These are phyloP conservation scores for Scortechinia acanthostroma DNA, from an alignment of 2,329 filamentous ascomycete genomes.

Conservation along the genomic window DNA sequence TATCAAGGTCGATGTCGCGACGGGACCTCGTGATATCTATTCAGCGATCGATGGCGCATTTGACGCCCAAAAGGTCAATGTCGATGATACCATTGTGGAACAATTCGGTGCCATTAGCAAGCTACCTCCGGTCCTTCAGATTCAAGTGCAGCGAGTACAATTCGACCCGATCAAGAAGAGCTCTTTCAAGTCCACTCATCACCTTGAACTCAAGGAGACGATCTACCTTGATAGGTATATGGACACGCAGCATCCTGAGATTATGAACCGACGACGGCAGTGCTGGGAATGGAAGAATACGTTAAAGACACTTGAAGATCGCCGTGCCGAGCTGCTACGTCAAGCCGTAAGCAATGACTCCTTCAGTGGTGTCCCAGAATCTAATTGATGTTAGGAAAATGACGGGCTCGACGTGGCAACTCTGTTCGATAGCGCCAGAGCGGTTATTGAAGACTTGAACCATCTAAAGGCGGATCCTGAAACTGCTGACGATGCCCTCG, in stretches of 20 bases:
- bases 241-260: neutral
- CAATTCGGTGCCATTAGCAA: constrained; percentile 41
- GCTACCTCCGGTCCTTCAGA: constrained; percentile 79
- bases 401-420: neutral
- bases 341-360: neutral
- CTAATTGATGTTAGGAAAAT: neutral
- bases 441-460: neutral
- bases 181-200: neutral
- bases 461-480: neutral
- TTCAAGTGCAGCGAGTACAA: constrained; percentile 79
- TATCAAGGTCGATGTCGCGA: neutral
- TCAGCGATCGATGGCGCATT: neutral
- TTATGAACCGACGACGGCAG: neutral
- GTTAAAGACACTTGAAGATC: neutral
- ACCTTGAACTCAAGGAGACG: constrained; percentile 65
- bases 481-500: neutral
- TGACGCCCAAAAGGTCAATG: constrained; percentile 1
- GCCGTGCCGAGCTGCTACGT: neutral
- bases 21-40: neutral
- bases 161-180: constrained; percentile 71
- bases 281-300: neutral
- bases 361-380: neutral
- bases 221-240: constrained; percentile 70
- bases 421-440: neutral
- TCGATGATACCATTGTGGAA: neutral